Evolutionary conservation across 164 flowering plant species (phyloP).

Genomic region (Stephania cephalantha): DNA sequence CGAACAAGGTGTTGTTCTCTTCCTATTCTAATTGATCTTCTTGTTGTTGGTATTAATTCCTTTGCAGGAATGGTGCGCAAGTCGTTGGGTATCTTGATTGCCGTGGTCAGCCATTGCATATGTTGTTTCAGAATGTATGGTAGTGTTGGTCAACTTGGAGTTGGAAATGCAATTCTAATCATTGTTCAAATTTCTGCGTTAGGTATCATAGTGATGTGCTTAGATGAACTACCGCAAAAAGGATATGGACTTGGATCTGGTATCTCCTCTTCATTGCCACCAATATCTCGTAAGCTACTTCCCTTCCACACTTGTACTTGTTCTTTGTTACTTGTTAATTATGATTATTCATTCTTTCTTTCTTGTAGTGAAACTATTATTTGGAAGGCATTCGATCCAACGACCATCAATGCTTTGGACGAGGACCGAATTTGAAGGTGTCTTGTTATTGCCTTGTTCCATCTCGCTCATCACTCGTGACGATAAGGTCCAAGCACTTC

Average conservation of each 20-base stretch:
- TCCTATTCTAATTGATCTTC: background rate
- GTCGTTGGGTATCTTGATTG: conserved; percentile 7
- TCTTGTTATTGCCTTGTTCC: conserved; percentile 18
- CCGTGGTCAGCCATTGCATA: conserved; percentile 5
- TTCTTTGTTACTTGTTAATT: background rate
- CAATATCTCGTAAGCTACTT: conserved; percentile 8
- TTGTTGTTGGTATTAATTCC: background rate
- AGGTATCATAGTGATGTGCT: conserved; percentile 5
- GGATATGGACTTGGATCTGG: conserved; percentile 6
- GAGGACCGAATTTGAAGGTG: conserved; percentile 19
- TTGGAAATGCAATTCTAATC: conserved; percentile 9
- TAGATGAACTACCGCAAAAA: conserved; percentile 3
- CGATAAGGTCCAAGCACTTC: conserved; percentile 9
- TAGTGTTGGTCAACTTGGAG: conserved; percentile 6
- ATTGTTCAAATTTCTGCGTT: background rate
- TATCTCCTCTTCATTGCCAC: conserved; percentile 8
- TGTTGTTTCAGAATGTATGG: conserved; percentile 7
- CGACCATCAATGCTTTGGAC: conserved; percentile 11
- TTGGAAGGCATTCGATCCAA: conserved; percentile 12
- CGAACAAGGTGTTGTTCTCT: background rate
- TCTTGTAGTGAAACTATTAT: conserved; percentile 15
- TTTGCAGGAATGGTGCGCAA: conserved; percentile 2
- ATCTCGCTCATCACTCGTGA: conserved; percentile 8
- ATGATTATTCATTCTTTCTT: background rate
- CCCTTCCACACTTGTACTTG: background rate